Evolutionary conservation across 345 rosid species (phyloP).

Genomic region (Lagerstroemia speciosa): DNA sequence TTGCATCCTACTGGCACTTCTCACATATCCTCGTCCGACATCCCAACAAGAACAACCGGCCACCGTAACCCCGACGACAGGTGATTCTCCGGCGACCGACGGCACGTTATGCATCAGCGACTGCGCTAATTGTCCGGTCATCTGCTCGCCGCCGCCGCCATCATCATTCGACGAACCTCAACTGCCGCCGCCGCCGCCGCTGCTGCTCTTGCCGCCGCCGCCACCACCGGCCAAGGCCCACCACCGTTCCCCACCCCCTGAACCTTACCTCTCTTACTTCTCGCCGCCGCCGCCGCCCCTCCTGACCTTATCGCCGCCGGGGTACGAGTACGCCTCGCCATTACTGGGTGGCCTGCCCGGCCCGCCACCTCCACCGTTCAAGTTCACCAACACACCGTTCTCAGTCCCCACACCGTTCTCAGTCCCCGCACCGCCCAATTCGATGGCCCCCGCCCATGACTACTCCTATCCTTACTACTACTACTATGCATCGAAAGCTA

Average conservation of each 20-base stretch:
- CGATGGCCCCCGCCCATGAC: background rate
- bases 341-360: constrained; percentile 10
- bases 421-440: constrained; percentile 21
- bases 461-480: constrained; percentile 56
- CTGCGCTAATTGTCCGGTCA: constrained; percentile 30
- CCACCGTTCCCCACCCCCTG: constrained; percentile 19
- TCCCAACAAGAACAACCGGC: background rate
- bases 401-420: constrained; percentile 20
- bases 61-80: constrained; percentile 1
- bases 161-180: background rate
- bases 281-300: constrained; percentile 16
- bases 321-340: constrained; percentile 9
- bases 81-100: background rate
- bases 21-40: background rate
- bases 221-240: constrained; percentile 19
- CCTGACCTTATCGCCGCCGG: constrained; percentile 4
- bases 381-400: constrained; percentile 19
- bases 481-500: constrained; percentile 34
- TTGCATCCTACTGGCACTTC: background rate
- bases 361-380: constrained; percentile 42
- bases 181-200: constrained; percentile 12
- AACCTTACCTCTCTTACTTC: constrained; percentile 16
- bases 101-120: constrained; percentile 32
- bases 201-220: constrained; percentile 6
- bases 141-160: constrained; percentile 24